phyloP scores from a whole-genome alignment of 228 moss, liverwort and hornwort species.

The Sphagnum magellanicum region DNA sequence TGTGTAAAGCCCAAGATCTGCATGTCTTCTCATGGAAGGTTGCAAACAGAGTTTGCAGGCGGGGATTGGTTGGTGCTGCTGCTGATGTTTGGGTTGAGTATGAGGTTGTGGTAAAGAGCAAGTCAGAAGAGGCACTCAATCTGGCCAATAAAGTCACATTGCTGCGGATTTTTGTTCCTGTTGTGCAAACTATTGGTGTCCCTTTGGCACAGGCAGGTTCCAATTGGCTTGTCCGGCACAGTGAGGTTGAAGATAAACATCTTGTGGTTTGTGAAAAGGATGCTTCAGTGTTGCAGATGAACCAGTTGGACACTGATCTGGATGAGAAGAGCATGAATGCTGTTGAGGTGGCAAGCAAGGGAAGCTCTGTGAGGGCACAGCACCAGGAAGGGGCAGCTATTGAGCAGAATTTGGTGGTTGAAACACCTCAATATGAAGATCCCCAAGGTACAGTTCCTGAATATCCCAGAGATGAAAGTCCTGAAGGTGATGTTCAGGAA shows the following conservation, averaged over 20 bases:
- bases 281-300: slow-evolving; percentile 10
- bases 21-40: slow-evolving; percentile 39
- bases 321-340: slow-evolving; percentile 26
- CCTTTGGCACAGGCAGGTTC: slow-evolving; percentile 44
- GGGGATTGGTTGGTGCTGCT: slow-evolving; percentile 61
- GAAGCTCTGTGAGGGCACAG: slow-evolving; percentile 4
- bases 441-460: slow-evolving; percentile 8
- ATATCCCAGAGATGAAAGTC: slow-evolving; percentile 5
- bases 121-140: slow-evolving; percentile 33
- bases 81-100: slow-evolving; percentile 75
- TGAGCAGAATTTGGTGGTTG: neutral
- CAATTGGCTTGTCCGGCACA: slow-evolving; percentile 63
- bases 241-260: slow-evolving; percentile 42
- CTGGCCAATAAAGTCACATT: slow-evolving; percentile 38
- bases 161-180: slow-evolving; percentile 32
- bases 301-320: slow-evolving; percentile 6
- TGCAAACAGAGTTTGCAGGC: slow-evolving; percentile 31
- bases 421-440: neutral
- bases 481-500: slow-evolving; percentile 17
- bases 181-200: slow-evolving; percentile 41
- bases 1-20: slow-evolving; percentile 29
- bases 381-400: neutral
- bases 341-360: slow-evolving; percentile 19
- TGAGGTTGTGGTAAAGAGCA: slow-evolving; percentile 49
- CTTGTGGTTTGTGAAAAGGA: slow-evolving; percentile 24